Percentiles rank a stretch among this genome's conserved stretches.
phyloP scores from a whole-genome alignment of 129 eudicot species.

The Lactuca sativa region DNA sequence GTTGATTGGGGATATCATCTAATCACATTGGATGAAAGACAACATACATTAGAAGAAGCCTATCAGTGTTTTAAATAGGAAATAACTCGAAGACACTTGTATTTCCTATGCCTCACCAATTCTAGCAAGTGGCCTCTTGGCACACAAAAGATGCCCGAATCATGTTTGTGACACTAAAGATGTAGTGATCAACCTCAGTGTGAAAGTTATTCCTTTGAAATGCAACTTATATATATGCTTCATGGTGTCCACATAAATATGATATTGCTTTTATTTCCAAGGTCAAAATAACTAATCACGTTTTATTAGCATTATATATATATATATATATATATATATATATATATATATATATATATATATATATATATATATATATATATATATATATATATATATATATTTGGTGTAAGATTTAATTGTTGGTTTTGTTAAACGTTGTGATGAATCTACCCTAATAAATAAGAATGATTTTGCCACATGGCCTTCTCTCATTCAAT shows the following conservation, averaged over 20 bases:
- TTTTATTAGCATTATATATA: slow-evolving; percentile 7
- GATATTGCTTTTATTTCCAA: slow-evolving; percentile 21
- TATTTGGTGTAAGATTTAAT: background rate
- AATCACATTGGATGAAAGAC: background rate
- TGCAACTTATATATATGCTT: slow-evolving; percentile 20
- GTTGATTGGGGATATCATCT: too few relatives aligned
- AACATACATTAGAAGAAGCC: background rate
- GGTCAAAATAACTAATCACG: slow-evolving; percentile 27
- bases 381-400: background rate
- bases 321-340: too few relatives aligned
- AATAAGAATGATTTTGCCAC: too few relatives aligned
- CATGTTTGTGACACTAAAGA: slow-evolving; percentile 3
- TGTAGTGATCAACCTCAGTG: slow-evolving; percentile 20
- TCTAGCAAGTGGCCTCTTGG: slow-evolving; percentile 27
- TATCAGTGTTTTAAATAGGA: background rate
- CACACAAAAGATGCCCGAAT: slow-evolving; percentile 29
- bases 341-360: too few relatives aligned
- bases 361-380: too few relatives aligned
- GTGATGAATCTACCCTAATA: background rate
- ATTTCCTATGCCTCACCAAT: slow-evolving; percentile 22
- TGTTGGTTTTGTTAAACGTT: slow-evolving; percentile 1
- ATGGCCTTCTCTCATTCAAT: too few relatives aligned
- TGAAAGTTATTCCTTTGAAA: slow-evolving; percentile 23
- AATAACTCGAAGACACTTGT: slow-evolving; percentile 14
- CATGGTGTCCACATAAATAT: slow-evolving; percentile 20